Evolutionary conservation across 345 rosid species (phyloP).

Genomic region (Pistacia integerrima): DNA sequence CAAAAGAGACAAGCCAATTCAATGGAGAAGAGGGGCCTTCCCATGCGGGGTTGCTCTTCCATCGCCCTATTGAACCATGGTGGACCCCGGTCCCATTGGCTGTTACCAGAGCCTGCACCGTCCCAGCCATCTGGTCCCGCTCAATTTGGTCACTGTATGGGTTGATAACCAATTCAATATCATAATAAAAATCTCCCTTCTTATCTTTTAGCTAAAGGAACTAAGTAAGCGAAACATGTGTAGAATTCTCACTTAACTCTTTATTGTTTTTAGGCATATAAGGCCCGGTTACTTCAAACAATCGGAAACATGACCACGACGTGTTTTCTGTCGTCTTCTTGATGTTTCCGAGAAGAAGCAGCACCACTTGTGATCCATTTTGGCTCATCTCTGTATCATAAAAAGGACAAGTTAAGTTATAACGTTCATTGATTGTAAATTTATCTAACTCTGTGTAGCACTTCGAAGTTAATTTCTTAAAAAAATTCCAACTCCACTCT

Average conservation of each 20-base stretch:
- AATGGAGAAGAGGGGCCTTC: constrained; percentile 20
- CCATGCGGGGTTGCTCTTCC: constrained; percentile 30
- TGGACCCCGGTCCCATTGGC: constrained; percentile 32
- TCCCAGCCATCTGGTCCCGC: constrained; percentile 28
- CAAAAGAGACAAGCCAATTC: constrained; percentile 30
- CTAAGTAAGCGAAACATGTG: background rate
- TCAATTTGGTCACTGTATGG: background rate
- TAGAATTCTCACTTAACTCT: background rate
- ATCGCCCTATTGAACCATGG: background rate
- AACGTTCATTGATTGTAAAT: too few species aligned
- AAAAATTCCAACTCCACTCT: too few species aligned
- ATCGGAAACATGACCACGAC: constrained; percentile 21
- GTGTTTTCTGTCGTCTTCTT: constrained; percentile 22
- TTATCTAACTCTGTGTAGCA: too few species aligned
- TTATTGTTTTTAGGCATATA: background rate
- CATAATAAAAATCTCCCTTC: constrained; percentile 3
- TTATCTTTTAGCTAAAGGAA: constrained; percentile 18
- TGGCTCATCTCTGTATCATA: too few species aligned
- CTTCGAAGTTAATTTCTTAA: too few species aligned
- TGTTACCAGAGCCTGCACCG: constrained; percentile 22
- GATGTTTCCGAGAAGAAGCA: constrained; percentile 23
- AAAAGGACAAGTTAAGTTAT: too few species aligned
- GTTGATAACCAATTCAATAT: background rate
- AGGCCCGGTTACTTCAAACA: background rate
- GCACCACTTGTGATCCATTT: background rate